A percentile compares a stretch with the other conserved stretches of the same genome.
Evolutionary conservation across 2,329 filamentous ascomycete genomes (phyloP).

Genomic region (Sodiomyces alkalinus): DNA sequence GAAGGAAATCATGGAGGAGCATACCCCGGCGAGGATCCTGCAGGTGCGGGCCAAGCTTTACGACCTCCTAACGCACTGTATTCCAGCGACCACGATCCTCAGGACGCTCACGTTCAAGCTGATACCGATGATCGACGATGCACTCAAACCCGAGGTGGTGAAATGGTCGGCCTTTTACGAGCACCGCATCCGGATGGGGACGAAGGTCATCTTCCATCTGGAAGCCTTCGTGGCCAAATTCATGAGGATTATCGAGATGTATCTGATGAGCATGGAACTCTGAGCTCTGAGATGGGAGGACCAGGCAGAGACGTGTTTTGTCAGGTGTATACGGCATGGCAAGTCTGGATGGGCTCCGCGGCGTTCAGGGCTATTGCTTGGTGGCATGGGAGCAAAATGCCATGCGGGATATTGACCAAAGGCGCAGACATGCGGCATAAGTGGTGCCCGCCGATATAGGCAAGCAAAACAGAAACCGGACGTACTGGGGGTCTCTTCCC

Average conservation of each 20-base stretch:
- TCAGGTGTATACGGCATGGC: not conserved
- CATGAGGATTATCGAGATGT: conserved; percentile 92
- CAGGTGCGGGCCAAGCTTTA: conserved; percentile 90
- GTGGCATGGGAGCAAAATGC: not conserved
- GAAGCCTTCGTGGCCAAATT: conserved; percentile 98
- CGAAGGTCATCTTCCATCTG: conserved; percentile 93
- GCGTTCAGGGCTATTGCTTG: conserved; percentile 9
- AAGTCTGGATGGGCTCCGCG: conserved; percentile 7
- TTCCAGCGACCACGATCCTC: conserved; percentile 83
- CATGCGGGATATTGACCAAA: too few relatives aligned
- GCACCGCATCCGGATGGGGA: conserved; percentile 81
- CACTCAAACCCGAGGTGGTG: conserved; percentile 79
- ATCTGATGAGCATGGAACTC: conserved; percentile 71
- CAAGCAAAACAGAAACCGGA: too few relatives aligned
- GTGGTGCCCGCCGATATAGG: too few relatives aligned
- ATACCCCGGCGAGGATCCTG: conserved; percentile 77
- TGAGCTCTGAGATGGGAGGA: conserved; percentile 19
- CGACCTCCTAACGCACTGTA: conserved; percentile 92
- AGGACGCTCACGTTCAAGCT: conserved; percentile 93
- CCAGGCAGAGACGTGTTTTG: not conserved
- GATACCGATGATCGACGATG: conserved; percentile 73
- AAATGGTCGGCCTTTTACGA: conserved; percentile 97
- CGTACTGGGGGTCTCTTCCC: too few relatives aligned
- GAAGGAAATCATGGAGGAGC: conserved; percentile 85
- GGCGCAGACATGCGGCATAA: too few relatives aligned